Evolutionary conservation across 2,329 filamentous ascomycete species (phyloP), one percentile per base, ranked within the genome.

Genomic region (Coniochaeta prunicola): DNA sequence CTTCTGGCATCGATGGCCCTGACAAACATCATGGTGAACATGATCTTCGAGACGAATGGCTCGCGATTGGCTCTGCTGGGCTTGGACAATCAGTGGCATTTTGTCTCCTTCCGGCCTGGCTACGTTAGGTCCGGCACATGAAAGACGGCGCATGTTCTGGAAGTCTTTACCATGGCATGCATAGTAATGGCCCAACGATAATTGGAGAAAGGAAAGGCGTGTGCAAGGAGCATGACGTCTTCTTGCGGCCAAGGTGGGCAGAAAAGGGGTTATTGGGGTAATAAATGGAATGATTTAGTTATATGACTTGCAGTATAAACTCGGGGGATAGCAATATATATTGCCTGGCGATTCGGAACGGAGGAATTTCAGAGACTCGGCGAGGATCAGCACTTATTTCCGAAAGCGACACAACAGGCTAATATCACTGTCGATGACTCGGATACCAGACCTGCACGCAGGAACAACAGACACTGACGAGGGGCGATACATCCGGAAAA

Each of bases 251-350:
- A 50, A 17, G 45, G 45, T 50, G 45, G 9, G 21, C 45, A 28
- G 45, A n/a, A 50, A 50, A 50, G 45, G 45, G 45, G 45, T 55
- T 17, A 55, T 55, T 55, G 53, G 53, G 30, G 53, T 28, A 28
- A 50, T 55, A 36, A 55, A 55, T 34, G 53, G 21, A 36, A 34
- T 55, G 53, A 55, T 55, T 55, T 21, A 55, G 9, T 33, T 55
- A 55, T 21, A 55, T 55, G 53, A 55, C 53, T 50, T 50, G 45
- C 45, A 26, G 13, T 50, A 50, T 50, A 30, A 24, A 50, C 30
- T 50, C 26, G 24, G 45, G 45, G 45, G n/a, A n/a, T 50, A 30
- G 5, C 13, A 26, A 30, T 50, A 30, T 50, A 50, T 50, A 50
- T 50, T 30, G 24, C 10, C 45, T 30, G 45, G 24, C 24, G 45